Base-by-base conservation (phyloP, 1,284 basidiomycete species). In the Sutorius eximius region DNA sequence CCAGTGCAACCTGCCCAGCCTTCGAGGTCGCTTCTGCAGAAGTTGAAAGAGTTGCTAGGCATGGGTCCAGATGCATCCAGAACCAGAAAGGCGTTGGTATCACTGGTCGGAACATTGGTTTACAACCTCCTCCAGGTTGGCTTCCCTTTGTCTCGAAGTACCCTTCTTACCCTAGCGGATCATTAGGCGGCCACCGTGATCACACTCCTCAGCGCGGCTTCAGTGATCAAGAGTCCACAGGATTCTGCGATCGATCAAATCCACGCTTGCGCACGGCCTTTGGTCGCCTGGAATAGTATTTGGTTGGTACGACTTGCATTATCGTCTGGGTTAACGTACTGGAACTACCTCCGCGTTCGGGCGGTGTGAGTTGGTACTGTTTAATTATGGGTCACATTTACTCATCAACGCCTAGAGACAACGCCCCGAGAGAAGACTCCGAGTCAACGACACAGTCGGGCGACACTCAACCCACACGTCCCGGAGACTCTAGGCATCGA, bases 231-330 rank as follows among this genome's bases (percentile, higher is more conserved):
- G 58, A 88, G 83, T 62, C 81, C 81, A 11, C 76, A 71, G 0
- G 56, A 74, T 48, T 70, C 72, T 1, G 63, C 61, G 1, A 52
- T 75, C 43, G 79, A 76, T 50, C 87, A 91, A 71, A 88, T 87
- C 79, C 64, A 69, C 20, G 85, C 85, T 0, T 91, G 88, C 59
- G 76, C 77, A 51, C 77, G 82, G 20, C 88, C 88, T 5, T 69
- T 91, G 12, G 89, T 89, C 1, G 72, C 77, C 4, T 91, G 89
- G 89, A 80, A 84, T 53, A 77, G 78, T 46, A 71, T 91, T 5
- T 91, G 89, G 87, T 69, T 86, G 24, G 73, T 78, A 22, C 77
- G 86, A 57, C 81, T 82, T 6, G 62, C 74, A 9, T 65, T 89
- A 37, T 81, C 82, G 5, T 75, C 76, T 33, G 62, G 67, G 15